Percentiles rank a stretch among this genome's conserved stretches.
Conservation (phyloP, 192 early-diverging fungal species). For the Piromyces sp. region DNA sequence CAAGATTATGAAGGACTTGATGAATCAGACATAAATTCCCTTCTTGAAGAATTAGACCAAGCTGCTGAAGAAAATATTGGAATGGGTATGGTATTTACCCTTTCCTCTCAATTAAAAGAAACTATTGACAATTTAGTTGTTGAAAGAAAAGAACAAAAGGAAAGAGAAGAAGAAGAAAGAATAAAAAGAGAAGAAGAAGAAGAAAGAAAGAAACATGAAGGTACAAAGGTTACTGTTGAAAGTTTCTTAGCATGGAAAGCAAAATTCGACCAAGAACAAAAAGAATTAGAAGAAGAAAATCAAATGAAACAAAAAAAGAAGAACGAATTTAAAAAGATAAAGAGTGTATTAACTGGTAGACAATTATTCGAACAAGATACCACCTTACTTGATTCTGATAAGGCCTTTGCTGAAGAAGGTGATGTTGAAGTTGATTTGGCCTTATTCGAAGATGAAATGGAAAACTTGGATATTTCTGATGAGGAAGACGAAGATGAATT, state of each 20-base stretch:
- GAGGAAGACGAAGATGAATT: not conserved
- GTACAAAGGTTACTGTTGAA: conserved; percentile 65
- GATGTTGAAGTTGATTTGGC: conserved; percentile 58
- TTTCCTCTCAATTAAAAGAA: conserved; percentile 63
- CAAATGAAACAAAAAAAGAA: conserved; percentile 17
- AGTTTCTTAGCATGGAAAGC: conserved; percentile 63
- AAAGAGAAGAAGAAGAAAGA: conserved; percentile 22
- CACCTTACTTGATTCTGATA: conserved; percentile 65
- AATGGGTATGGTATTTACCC: conserved; percentile 82
- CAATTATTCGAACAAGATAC: conserved; percentile 85
- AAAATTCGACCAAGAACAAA: conserved; percentile 56
- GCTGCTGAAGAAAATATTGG: conserved; percentile 48
- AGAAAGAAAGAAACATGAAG: conserved; percentile 57
- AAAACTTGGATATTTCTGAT: conserved; percentile 12
- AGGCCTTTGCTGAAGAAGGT: conserved; percentile 61
- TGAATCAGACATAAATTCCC: not conserved
- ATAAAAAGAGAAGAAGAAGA: conserved; percentile 40
- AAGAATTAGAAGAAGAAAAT: conserved; percentile 6
- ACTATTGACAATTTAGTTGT: conserved; percentile 35
- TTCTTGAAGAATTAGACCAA: conserved; percentile 5
- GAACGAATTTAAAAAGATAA: conserved; percentile 15
- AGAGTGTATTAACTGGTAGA: conserved; percentile 32
- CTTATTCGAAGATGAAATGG: conserved; percentile 31
- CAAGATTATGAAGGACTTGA: conserved; percentile 9
- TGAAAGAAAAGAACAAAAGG: conserved; percentile 26